Percentiles rank a stretch among this genome's conserved stretches.
phyloP scores from a whole-genome alignment of 345 rosid genomes.

The Sonneratia caseolaris region DNA sequence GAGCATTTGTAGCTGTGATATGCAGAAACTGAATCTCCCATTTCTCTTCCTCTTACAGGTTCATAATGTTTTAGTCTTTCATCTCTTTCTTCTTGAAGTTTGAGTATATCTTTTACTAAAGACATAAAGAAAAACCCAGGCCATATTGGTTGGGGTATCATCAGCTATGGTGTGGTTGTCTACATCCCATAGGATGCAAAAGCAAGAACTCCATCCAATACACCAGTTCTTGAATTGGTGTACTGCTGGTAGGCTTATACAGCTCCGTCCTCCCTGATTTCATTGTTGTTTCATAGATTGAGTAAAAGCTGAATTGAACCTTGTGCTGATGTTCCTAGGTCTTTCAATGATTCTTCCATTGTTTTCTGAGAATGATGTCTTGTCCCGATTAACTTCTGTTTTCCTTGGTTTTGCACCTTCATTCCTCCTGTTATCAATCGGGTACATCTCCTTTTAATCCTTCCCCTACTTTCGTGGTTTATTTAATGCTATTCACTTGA shows the following conservation, averaged over 20 bases:
- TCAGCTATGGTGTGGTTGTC: slow-evolving; percentile 71
- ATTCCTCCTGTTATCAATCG: slow-evolving; percentile 85
- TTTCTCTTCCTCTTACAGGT: slow-evolving; percentile 71
- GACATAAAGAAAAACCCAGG: slow-evolving; percentile 29
- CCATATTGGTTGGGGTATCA: slow-evolving; percentile 64
- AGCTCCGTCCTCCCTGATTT: background rate
- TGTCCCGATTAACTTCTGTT: slow-evolving; percentile 73
- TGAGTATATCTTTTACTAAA: background rate
- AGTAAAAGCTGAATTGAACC: background rate
- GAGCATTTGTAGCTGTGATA: slow-evolving; percentile 43
- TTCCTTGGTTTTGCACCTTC: slow-evolving; percentile 88
- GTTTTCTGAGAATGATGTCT: slow-evolving; percentile 57
- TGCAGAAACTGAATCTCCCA: slow-evolving; percentile 35
- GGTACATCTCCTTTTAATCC: slow-evolving; percentile 31
- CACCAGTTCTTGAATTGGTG: slow-evolving; percentile 86
- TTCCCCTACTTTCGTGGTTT: background rate
- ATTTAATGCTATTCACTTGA: background rate
- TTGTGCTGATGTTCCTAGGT: slow-evolving; percentile 27
- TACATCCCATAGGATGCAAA: slow-evolving; percentile 78
- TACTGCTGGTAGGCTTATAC: slow-evolving; percentile 42
- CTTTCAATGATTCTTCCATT: slow-evolving; percentile 72
- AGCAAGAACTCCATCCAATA: slow-evolving; percentile 60
- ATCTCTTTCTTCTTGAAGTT: background rate
- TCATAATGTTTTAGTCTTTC: background rate
- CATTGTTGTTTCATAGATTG: background rate